Evolutionary conservation across 306 rosid genomes (phyloP).

Genomic region (Cicer yamashitae): DNA sequence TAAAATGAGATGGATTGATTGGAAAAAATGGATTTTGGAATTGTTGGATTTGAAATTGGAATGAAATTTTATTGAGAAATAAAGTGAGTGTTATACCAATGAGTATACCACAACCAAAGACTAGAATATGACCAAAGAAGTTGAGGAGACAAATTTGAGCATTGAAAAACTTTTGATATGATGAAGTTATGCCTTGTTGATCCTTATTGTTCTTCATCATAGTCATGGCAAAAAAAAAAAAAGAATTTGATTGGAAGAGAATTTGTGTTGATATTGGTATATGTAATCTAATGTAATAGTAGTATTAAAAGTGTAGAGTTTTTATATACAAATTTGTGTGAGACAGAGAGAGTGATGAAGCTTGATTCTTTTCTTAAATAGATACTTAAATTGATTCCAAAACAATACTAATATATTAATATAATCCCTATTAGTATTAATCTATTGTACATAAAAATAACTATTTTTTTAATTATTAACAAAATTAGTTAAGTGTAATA

Average conservation of each 20-base stretch:
- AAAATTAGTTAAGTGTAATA: no score
- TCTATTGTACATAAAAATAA: not conserved
- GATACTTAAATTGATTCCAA: slow-evolving; percentile 46
- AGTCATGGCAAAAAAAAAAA: not conserved
- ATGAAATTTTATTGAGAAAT: slow-evolving; percentile 45
- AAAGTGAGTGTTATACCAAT: slow-evolving; percentile 64
- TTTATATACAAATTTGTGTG: not conserved
- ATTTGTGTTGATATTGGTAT: not conserved
- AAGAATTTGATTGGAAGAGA: not conserved
- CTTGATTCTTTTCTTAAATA: slow-evolving; percentile 9
- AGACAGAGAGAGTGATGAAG: slow-evolving; percentile 34
- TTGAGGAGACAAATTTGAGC: slow-evolving; percentile 53
- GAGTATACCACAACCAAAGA: slow-evolving; percentile 67
- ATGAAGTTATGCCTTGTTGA: slow-evolving; percentile 39
- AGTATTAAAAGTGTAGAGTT: not conserved
- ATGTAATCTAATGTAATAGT: not conserved
- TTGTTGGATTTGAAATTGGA: slow-evolving; percentile 49
- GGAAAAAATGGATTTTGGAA: not conserved
- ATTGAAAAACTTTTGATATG: slow-evolving; percentile 48
- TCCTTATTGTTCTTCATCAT: slow-evolving; percentile 47
- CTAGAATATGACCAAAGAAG: slow-evolving; percentile 46
- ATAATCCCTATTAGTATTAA: not conserved
- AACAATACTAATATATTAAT: slow-evolving; percentile 34
- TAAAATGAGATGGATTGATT: slow-evolving; percentile 28
- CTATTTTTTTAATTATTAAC: no score